Evolutionary conservation across 2,329 filamentous ascomycete species (phyloP), one percentile per base, ranked within the genome.

Genomic region (Ophiostoma angusticollis): DNA sequence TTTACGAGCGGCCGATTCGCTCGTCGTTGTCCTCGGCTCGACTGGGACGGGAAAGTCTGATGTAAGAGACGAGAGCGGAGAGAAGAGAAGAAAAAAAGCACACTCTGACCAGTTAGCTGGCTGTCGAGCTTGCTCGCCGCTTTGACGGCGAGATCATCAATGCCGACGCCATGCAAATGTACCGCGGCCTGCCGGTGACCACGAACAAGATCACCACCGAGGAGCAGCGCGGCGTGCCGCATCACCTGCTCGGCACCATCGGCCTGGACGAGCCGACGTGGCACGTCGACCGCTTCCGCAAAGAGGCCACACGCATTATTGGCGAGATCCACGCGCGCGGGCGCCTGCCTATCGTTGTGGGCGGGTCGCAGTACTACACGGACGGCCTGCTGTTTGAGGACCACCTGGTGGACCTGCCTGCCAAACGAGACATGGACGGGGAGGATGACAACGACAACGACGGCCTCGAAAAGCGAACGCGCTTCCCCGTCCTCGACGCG

Each of bases 121-220:
- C 91, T 8, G 80, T 98, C 29, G 84, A 94, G 46, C 63, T 98
- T 37, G 91, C 93, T 1, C 69, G 69, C 30, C 74, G 71, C 17
- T 87, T 86, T 60, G 79, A 91, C 58, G 91, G 93, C 54, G 91
- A 98, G 59, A 74, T 98, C 37, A 86, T 98, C 62, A 98, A 98
- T 55, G 84, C 84, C 33, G 91, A 98, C 66, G 91, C 91, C 28
- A 94, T 98, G 86, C 91, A 98, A 57, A 78, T 98, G 62, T 98
- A 98, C 58, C 72, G 74, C 38, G 91, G 91, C 3, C 65, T 98
- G 31, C 86, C 91, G 5, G 80, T 96, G 47, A 89, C 96, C 50
- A 98, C 91, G 19, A 98, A 98, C 58, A 93, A 96, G 56, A 82
- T 96, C 42, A 74, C 83, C 0, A 37, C 54, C 1, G 68, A 76